Evolutionary conservation across 805 yeast species (phyloP), one percentile per base, ranked within the genome.

Genomic region (Kazachstania kunashirensis): DNA sequence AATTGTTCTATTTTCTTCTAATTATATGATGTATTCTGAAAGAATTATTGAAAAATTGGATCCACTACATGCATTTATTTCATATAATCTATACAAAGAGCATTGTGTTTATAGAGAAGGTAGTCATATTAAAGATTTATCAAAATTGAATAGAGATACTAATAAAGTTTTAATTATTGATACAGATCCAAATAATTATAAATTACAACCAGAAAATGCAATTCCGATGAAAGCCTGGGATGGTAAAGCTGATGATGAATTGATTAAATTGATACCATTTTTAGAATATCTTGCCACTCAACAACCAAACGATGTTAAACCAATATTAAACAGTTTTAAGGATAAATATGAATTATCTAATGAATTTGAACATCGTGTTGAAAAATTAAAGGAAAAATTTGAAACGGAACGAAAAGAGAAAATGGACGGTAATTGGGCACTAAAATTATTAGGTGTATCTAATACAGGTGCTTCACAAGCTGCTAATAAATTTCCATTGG

Each of bases 191-290:
- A 82, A 78, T 29, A 69, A 82, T 27, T 79, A 74, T 53, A 70
- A 80, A 30, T 59, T 84, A 61, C 96, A 89, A 66, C 96, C 96
- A 2, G 96, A 88, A 50, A 92, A 92, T 61, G 89, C 95, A n/a
- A 74, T 92, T 45, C 77, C 84, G 42, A 64, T 85, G 61, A 69
- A 76, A 46, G 76, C 81, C 43, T 92, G 98, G 98, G 73, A 70
- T 37, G 99, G 99, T 46, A 65, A 66, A 43, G 71, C 82, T 24
- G 95, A 84, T 55, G 96, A 89, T 60, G 68, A 70, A 39, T 71
- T 92, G 53, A 69, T 92, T 48, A 71, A 71, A 50, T 66, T 88
- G 63, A 85, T 92, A 54, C 96, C 97, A 40, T 79, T 92, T 66
- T 74, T 92, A 49, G 99, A 92, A 66, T 92, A 84, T 65, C 65